Conservation (phyloP, 139 green algal genomes). For the Picochlorum sp. region DNA sequence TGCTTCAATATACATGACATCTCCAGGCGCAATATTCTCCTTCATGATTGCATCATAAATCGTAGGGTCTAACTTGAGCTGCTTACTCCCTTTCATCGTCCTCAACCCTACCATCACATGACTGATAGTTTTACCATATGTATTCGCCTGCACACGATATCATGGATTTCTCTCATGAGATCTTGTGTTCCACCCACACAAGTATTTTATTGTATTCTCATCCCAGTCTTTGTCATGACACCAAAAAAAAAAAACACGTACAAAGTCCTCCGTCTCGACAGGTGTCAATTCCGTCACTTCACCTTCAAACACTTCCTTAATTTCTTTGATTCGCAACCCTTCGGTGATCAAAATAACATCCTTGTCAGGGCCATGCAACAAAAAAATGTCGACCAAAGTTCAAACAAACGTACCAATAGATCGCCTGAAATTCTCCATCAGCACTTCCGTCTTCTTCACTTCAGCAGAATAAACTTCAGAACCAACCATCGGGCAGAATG, state of each 20-base stretch:
- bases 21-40: constrained; percentile 78
- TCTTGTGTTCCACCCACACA: not conserved
- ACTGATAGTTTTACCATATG: constrained; percentile 79
- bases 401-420: constrained; percentile 73
- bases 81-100: constrained; percentile 93
- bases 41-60: constrained; percentile 95
- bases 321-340: constrained; percentile 98
- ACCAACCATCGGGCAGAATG: constrained; percentile 99
- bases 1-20: constrained; percentile 99
- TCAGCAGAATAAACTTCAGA: constrained; percentile 96
- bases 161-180: constrained; percentile 1
- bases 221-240: not conserved
- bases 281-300: constrained; percentile 96
- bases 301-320: constrained; percentile 99
- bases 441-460: constrained; percentile 99
- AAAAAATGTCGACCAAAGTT: not conserved
- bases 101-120: constrained; percentile 95
- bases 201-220: no score
- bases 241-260: not conserved
- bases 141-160: constrained; percentile 25
- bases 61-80: constrained; percentile 93
- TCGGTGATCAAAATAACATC: not conserved
- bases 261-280: constrained; percentile 72
- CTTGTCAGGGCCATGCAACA: not conserved
- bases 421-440: constrained; percentile 98